These are phyloP conservation scores for Kwoniella dendrophila DNA, from an alignment of 768 basidiomycete species.

Conservation along the genomic window DNA sequence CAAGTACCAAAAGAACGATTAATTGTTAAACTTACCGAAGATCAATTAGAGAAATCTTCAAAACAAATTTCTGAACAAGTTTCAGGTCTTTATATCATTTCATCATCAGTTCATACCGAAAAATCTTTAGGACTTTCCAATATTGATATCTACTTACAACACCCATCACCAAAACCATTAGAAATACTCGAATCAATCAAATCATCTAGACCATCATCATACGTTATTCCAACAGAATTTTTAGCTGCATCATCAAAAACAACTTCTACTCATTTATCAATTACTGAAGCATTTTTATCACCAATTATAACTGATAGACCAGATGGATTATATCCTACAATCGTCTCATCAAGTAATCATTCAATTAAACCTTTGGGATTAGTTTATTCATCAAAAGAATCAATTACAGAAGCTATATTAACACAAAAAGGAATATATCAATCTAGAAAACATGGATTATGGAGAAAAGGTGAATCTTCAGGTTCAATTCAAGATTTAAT, in stretches of 20 bases:
- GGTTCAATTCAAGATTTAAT: conserved; percentile 88
- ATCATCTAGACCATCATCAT: conserved; percentile 64
- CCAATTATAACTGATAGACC: conserved; percentile 79
- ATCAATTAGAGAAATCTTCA: conserved; percentile 65
- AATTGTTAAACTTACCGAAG: conserved; percentile 73
- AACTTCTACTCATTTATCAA: conserved; percentile 65
- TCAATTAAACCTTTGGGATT: conserved; percentile 67
- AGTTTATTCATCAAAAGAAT: conserved; percentile 89
- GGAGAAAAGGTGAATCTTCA: conserved; percentile 96
- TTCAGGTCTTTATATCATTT: conserved; percentile 64
- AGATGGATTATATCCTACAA: conserved; percentile 90
- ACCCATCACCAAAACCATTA: conserved; percentile 63
- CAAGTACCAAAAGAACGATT: conserved; percentile 73
- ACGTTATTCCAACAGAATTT: conserved; percentile 69
- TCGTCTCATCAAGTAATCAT: conserved; percentile 68
- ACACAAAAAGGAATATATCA: conserved; percentile 94
- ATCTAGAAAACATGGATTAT: conserved; percentile 91
- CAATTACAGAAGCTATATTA: conserved; percentile 79
- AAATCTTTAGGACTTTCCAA: conserved; percentile 40
- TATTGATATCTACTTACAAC: conserved; percentile 55
- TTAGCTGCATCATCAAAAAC: conserved; percentile 67
- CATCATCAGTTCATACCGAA: conserved; percentile 56
- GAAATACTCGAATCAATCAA: conserved; percentile 64
- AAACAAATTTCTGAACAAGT: conserved; percentile 81
- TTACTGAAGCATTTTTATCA: conserved; percentile 84